Evolutionary conservation across 2,329 filamentous ascomycete genomes (phyloP).

Genomic region (Phyllosticta citriasiana): DNA sequence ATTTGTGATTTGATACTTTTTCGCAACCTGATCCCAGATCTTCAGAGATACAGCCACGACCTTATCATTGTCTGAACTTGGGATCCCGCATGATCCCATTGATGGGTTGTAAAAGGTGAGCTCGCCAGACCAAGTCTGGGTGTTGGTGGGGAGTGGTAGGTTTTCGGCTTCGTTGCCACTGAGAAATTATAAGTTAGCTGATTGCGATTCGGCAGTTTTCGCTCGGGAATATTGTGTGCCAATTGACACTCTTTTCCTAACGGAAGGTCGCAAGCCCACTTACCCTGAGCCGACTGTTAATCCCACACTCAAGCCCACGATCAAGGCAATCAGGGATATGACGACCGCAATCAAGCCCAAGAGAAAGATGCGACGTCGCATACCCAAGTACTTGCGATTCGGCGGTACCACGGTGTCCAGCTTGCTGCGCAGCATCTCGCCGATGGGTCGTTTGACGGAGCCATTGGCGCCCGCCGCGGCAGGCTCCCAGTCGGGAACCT

Average conservation of each 20-base stretch:
- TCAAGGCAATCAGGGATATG: conserved; percentile 1
- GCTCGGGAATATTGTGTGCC: neutral
- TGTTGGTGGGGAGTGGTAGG: conserved; percentile 3
- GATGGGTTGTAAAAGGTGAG: conserved; percentile 59
- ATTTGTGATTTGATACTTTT: conserved; percentile 30
- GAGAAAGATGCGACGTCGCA: conserved; percentile 1
- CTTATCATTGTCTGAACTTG: conserved; percentile 43
- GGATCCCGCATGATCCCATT: conserved; percentile 60
- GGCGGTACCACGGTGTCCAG: neutral
- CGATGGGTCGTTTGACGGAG: neutral
- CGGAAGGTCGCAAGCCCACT: neutral
- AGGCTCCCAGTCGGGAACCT: conserved; percentile 9
- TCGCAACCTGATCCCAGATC: conserved; percentile 52
- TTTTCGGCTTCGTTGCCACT: conserved; percentile 3
- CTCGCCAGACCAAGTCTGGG: conserved; percentile 40
- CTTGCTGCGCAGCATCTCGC: neutral
- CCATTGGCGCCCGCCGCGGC: neutral
- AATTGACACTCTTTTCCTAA: no score
- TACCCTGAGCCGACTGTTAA: neutral
- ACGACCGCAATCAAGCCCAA: neutral
- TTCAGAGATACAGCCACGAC: conserved; percentile 58
- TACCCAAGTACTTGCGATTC: neutral
- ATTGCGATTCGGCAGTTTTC: neutral
- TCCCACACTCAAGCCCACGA: conserved; percentile 2
- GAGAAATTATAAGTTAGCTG: neutral